Evolutionary conservation across 495 filamentous ascomycete species (phyloP).

Genomic region (Pyronema omphalodes): DNA sequence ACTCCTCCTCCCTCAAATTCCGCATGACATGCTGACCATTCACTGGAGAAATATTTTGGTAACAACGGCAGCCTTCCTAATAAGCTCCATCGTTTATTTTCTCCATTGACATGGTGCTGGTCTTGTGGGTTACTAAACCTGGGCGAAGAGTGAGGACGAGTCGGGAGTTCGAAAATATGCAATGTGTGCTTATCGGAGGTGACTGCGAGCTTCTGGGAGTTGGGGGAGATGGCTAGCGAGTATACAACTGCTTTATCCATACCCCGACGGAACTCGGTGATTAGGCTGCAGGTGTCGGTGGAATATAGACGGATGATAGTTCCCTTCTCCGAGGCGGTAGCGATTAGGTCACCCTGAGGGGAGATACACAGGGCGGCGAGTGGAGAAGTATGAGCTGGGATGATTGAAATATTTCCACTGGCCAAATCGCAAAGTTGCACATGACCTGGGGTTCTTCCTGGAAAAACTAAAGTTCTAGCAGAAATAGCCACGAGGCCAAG

Average conservation of each 20-base stretch:
- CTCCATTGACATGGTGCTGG: constrained; percentile 1
- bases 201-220: constrained; percentile 58
- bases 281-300: constrained; percentile 53
- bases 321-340: constrained; percentile 74
- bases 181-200: constrained; percentile 95
- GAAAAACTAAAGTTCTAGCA: constrained; percentile 54
- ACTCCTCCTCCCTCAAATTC: constrained; percentile 22
- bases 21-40: constrained; percentile 23
- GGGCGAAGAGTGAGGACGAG: constrained; percentile 23
- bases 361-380: constrained; percentile 68
- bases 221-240: constrained; percentile 70
- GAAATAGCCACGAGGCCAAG: constrained; percentile 65
- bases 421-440: constrained; percentile 76
- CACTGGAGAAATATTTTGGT: constrained; percentile 24
- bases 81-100: constrained; percentile 21
- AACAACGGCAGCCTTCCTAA: constrained; percentile 19
- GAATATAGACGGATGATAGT: constrained; percentile 75
- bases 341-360: constrained; percentile 59
- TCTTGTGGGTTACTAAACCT: not conserved
- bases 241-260: constrained; percentile 77
- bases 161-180: constrained; percentile 70
- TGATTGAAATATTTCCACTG: constrained; percentile 76
- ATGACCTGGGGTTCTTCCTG: constrained; percentile 68
- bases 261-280: constrained; percentile 71
- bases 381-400: constrained; percentile 70